Conservation (phyloP, 2,329 filamentous ascomycete species). For the Trichoderma citrinoviride region DNA sequence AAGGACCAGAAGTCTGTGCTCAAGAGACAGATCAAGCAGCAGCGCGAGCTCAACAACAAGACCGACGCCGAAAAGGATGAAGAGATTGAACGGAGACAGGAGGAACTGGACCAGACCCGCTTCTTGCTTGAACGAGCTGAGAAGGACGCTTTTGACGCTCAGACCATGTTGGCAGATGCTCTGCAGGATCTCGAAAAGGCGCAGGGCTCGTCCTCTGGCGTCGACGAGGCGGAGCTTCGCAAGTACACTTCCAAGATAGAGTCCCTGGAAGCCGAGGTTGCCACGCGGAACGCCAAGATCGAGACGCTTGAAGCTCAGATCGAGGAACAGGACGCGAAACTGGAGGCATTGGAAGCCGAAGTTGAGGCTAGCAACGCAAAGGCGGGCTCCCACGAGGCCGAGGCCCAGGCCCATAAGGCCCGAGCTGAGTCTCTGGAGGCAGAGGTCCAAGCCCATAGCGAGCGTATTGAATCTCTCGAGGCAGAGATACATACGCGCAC, state of each 20-base stretch:
- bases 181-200: slow-evolving; percentile 42
- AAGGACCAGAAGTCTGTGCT: slow-evolving; percentile 87
- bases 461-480: slow-evolving; percentile 38
- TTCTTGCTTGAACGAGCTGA: slow-evolving; percentile 38
- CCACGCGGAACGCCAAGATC: slow-evolving; percentile 41
- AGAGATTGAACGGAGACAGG: slow-evolving; percentile 57
- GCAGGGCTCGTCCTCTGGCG: slow-evolving; percentile 29
- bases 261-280: slow-evolving; percentile 26
- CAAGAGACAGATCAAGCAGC: slow-evolving; percentile 90
- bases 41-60: slow-evolving; percentile 86
- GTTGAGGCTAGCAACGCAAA: slow-evolving; percentile 27
- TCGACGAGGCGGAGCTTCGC: slow-evolving; percentile 30
- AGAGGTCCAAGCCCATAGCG: slow-evolving; percentile 36
- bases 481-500: slow-evolving; percentile 45
- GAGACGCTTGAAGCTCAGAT: slow-evolving; percentile 38
- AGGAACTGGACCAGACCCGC: slow-evolving; percentile 51
- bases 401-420: slow-evolving; percentile 28
- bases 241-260: slow-evolving; percentile 25
- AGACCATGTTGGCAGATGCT: slow-evolving; percentile 44
- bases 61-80: slow-evolving; percentile 70
- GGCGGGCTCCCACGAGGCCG: slow-evolving; percentile 25
- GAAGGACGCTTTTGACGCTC: slow-evolving; percentile 39
- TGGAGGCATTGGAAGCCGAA: slow-evolving; percentile 43
- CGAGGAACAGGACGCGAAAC: slow-evolving; percentile 44
- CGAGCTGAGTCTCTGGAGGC: slow-evolving; percentile 26